Base-by-base conservation (phyloP, 306 rosid species). In the Pyrus pyrifolia region DNA sequence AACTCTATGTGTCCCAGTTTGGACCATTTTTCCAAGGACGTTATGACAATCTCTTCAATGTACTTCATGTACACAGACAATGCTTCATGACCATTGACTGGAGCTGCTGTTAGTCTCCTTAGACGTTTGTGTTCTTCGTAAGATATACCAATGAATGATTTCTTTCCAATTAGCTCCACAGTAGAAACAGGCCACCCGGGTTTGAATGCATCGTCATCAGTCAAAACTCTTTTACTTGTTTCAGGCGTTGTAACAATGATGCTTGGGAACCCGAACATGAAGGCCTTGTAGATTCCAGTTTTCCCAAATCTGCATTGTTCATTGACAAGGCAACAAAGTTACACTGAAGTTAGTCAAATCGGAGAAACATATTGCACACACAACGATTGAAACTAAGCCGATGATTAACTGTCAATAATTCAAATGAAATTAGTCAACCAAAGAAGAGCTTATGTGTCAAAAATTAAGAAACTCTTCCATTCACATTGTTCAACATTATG, bases 181-280 rank as follows among this genome's bases (percentile, higher is more conserved):
- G 98, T 75, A 8, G 98, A 82, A 15, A 13, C 76, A 71, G 98
- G 98, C 98, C 98, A 94, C 38, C 98, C 98, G 1, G 88, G 71
- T 64, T 60, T 74, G 42, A 94, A 94, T 17, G 83, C 84, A 0
- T 88, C 93, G 76, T 94, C 98, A 59, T 94, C 97, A 33, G 90
- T 90, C 74, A 94, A 71, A 72, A 92, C 95, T 76, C 77, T 83
- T 80, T 38, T 89, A 79, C 96, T 86, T 71, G 87, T 73, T 71
- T 94, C 98, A 1, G 98, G 83, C 45, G 86, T 68, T 61, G 97
- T 90, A 67, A 91, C 89, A 35, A 94, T 89, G 10, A 94, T 78
- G 78, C 98, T 89, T 2, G 98, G 96, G 30, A 51, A 86, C 51
- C 95, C 93, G 81, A 94, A 92, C 98, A 94, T 92, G 76, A 89